A percentile compares a stretch with the other conserved stretches of the same genome.
phyloP scores from a whole-genome alignment of 306 rosid species.

The Pyrus betulifolia region DNA sequence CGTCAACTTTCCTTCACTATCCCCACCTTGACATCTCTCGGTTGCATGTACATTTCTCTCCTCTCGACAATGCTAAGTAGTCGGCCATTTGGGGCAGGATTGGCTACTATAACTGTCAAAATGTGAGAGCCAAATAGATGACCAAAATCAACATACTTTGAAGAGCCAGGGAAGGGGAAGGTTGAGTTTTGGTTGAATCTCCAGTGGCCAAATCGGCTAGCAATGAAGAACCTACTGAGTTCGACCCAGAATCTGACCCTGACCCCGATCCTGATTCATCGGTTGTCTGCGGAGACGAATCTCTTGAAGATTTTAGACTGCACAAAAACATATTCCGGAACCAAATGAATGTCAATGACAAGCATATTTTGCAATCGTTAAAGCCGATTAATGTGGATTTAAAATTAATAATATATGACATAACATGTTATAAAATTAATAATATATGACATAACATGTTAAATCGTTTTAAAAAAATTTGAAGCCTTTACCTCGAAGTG shows the following conservation, averaged over 20 bases:
- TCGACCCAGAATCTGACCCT: conserved; percentile 20
- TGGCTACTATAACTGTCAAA: conserved; percentile 16
- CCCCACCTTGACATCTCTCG: not conserved
- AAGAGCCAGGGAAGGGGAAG: conserved; percentile 4
- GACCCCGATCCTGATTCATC: conserved; percentile 3
- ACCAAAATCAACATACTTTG: conserved; percentile 18
- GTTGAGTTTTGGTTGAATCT: conserved; percentile 9
- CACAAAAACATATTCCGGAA: not conserved
- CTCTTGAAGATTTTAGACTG: conserved; percentile 48
- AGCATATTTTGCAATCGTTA: not conserved
- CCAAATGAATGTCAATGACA: not conserved
- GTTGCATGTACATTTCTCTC: not conserved
- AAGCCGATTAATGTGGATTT: not conserved
- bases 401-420: not conserved
- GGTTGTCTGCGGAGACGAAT: conserved; percentile 14
- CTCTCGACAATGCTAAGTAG: not conserved
- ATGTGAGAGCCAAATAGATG: conserved; percentile 21
- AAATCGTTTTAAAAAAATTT: not conserved
- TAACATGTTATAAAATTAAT: not conserved
- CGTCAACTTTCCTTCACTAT: not conserved
- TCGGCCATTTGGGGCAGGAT: not conserved
- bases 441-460: not conserved
- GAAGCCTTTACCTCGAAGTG: conserved; percentile 34
- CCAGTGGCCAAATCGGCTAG: conserved; percentile 67
- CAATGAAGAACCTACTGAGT: conserved; percentile 39